Evolutionary conservation across 1,284 basidiomycete species (phyloP).

Genomic region (Trichosporon sp.): DNA sequence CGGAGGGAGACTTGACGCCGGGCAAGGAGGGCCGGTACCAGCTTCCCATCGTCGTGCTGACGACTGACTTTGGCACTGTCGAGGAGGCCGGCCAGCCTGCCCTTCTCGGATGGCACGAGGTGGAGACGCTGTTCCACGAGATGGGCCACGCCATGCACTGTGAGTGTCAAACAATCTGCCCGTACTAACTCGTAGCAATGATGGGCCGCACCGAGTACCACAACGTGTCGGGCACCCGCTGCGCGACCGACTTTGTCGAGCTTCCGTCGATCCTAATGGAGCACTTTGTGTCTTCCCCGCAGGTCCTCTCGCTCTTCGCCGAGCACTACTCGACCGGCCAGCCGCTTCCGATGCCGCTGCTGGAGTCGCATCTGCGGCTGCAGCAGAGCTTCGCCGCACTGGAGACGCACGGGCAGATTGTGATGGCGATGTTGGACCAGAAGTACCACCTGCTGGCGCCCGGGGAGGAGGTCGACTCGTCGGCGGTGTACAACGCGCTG

Average conservation of each 20-base stretch:
- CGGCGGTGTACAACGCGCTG: constrained; percentile 60
- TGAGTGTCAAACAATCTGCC: constrained; percentile 53
- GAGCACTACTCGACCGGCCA: constrained; percentile 59
- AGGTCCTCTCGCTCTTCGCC: constrained; percentile 74
- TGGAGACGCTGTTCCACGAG: constrained; percentile 93
- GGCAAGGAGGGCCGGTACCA: constrained; percentile 71
- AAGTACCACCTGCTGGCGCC: constrained; percentile 70
- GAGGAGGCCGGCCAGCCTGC: constrained; percentile 59
- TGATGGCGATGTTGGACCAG: constrained; percentile 86
- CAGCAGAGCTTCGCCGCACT: constrained; percentile 53
- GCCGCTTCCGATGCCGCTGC: constrained; percentile 63
- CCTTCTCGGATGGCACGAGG: constrained; percentile 85
- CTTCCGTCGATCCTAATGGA: constrained; percentile 98
- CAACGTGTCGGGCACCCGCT: constrained; percentile 96
- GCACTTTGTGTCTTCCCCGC: constrained; percentile 78
- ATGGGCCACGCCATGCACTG: constrained; percentile 99
- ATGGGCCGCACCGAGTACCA: constrained; percentile 95
- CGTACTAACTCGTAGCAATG: constrained; percentile 62
- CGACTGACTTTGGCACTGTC: constrained; percentile 75
- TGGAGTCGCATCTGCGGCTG: constrained; percentile 46
- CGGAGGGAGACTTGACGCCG: constrained; percentile 35
- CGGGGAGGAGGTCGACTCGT: constrained; percentile 62
- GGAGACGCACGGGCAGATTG: constrained; percentile 87
- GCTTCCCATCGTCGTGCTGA: constrained; percentile 82
- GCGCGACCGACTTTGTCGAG: constrained; percentile 97